Conservation (phyloP, 495 filamentous ascomycete genomes). For the Endocarpon pusillum region DNA sequence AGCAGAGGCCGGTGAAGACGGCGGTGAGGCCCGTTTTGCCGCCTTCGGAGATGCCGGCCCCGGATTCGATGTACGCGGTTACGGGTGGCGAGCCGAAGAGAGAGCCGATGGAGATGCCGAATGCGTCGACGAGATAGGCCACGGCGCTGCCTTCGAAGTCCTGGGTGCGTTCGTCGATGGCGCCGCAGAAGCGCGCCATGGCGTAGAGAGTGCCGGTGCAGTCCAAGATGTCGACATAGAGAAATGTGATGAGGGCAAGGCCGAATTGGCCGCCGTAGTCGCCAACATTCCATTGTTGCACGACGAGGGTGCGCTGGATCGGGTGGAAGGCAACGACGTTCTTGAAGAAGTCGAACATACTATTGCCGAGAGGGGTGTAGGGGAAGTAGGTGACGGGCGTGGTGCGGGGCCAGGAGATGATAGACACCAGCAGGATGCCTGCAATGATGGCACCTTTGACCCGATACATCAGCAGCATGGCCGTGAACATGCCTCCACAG, state of each 20-base stretch:
- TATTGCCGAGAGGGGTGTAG: conserved; percentile 43
- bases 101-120: conserved; percentile 60
- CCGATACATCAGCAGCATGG: conserved; percentile 62
- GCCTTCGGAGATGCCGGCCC: conserved; percentile 70
- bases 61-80: conserved; percentile 69
- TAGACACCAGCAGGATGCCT: conserved; percentile 63
- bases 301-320: conserved; percentile 45
- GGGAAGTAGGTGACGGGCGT: conserved; percentile 67
- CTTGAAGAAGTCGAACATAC: conserved; percentile 65
- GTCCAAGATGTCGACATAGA: conserved; percentile 74
- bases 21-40: conserved; percentile 69
- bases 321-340: conserved; percentile 65
- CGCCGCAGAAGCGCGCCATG: conserved; percentile 62
- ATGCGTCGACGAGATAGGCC: conserved; percentile 63
- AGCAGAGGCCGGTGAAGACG: conserved; percentile 57
- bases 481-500: conserved; percentile 60
- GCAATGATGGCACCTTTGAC: conserved; percentile 68
- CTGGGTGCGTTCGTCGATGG: conserved; percentile 53
- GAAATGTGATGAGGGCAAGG: conserved; percentile 64
- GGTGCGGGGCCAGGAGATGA: conserved; percentile 65
- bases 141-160: conserved; percentile 67
- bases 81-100: conserved; percentile 59
- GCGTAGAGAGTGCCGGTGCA: conserved; percentile 64
- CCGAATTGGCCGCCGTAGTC: conserved; percentile 52
- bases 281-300: conserved; percentile 50